Evolutionary conservation across 2,329 filamentous ascomycete genomes (phyloP).

Genomic region (Phyllosticta citriasiana): DNA sequence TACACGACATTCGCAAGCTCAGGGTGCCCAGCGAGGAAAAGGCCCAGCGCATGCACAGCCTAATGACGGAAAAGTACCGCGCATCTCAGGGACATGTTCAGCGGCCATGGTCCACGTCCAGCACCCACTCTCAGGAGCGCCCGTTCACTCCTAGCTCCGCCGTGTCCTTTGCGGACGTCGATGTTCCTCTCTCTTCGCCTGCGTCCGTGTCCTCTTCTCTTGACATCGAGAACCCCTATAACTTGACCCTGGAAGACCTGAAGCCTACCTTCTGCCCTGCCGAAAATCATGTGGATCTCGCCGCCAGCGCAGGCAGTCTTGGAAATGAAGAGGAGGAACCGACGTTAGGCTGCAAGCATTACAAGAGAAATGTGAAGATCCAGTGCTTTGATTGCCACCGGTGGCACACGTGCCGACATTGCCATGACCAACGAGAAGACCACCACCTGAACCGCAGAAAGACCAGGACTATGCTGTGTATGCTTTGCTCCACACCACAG

Average conservation of each 20-base stretch:
- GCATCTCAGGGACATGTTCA: slow-evolving; percentile 8
- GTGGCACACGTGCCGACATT: slow-evolving; percentile 94
- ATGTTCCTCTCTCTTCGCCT: slow-evolving; percentile 24
- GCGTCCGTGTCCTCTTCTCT: slow-evolving; percentile 24
- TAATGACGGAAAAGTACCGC: slow-evolving; percentile 41
- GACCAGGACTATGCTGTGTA: slow-evolving; percentile 94
- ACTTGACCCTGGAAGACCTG: slow-evolving; percentile 16
- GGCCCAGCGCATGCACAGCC: slow-evolving; percentile 37
- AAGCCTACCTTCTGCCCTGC: slow-evolving; percentile 5
- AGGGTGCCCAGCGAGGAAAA: slow-evolving; percentile 37
- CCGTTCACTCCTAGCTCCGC: slow-evolving; percentile 28
- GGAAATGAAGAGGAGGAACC: slow-evolving; percentile 38
- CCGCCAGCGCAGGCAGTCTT: slow-evolving; percentile 38
- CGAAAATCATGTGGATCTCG: slow-evolving; percentile 24
- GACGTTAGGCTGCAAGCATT: slow-evolving; percentile 74
- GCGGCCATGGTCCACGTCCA: slow-evolving; percentile 28
- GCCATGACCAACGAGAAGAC: slow-evolving; percentile 75
- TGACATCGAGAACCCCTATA: slow-evolving; percentile 26
- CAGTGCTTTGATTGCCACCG: slow-evolving; percentile 82
- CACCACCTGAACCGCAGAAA: slow-evolving; percentile 70
- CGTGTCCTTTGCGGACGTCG: slow-evolving; percentile 23
- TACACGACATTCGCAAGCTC: slow-evolving; percentile 38
- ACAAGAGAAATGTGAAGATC: slow-evolving; percentile 89
- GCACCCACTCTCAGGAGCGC: slow-evolving; percentile 28
- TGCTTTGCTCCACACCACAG: slow-evolving; percentile 84